A percentile compares a stretch with the other conserved stretches of the same genome.
Conservation (phyloP, 805 yeast species). For the Scheffersomyces amazonensis region DNA sequence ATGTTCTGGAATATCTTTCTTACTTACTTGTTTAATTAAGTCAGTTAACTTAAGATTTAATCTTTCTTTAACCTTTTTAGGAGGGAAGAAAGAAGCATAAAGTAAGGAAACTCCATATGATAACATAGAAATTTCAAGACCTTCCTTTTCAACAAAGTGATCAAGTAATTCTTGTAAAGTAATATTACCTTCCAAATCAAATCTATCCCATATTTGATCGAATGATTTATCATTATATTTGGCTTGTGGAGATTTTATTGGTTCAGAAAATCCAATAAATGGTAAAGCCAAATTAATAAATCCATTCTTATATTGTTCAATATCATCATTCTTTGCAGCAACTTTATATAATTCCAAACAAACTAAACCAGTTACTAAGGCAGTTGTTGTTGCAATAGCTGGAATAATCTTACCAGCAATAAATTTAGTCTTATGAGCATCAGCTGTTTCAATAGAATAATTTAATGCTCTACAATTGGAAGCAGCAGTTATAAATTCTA, state of each 20-base stretch:
- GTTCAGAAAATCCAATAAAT: slow-evolving; percentile 95
- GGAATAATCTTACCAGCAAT: slow-evolving; percentile 99
- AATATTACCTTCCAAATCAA: slow-evolving; percentile 73
- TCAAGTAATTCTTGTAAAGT: slow-evolving; percentile 73
- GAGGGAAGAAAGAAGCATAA: slow-evolving; percentile 92
- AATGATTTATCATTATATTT: slow-evolving; percentile 74
- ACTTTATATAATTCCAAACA: slow-evolving; percentile 91
- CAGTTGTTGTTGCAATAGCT: slow-evolving; percentile 99
- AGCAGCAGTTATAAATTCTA: slow-evolving; percentile 93
- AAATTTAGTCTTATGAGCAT: slow-evolving; percentile 85
- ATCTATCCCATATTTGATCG: slow-evolving; percentile 95
- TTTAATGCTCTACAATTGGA: slow-evolving; percentile 94
- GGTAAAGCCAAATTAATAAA: slow-evolving; percentile 91
- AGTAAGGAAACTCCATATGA: slow-evolving; percentile 86
- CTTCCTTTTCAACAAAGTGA: slow-evolving; percentile 77
- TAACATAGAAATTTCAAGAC: slow-evolving; percentile 85
- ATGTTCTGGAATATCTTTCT: slow-evolving; percentile 73
- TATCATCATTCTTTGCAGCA: slow-evolving; percentile 65
- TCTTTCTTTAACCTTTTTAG: slow-evolving; percentile 83
- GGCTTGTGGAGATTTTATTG: slow-evolving; percentile 80
- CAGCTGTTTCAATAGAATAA: slow-evolving; percentile 86
- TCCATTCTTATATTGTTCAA: slow-evolving; percentile 90
- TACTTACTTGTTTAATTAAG: slow-evolving; percentile 79
- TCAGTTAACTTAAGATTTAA: slow-evolving; percentile 63
- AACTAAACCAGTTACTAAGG: slow-evolving; percentile 91